Evolutionary conservation across 352 stramenopile species (phyloP).

Genomic region (Pelagophyceae sp.): DNA sequence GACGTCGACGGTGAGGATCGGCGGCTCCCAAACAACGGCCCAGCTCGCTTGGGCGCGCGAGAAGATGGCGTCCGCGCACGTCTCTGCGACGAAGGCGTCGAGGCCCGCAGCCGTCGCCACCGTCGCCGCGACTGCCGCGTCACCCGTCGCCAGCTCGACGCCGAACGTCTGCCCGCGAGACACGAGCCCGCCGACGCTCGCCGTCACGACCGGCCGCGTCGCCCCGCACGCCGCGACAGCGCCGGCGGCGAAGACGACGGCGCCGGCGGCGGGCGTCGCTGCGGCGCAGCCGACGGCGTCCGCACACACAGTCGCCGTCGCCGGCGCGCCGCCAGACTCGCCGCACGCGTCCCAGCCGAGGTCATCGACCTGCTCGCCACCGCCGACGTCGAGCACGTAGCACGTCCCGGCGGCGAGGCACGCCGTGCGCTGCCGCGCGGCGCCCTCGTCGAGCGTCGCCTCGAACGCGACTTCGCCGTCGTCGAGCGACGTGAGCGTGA

Average conservation of each 20-base stretch:
- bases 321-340: background rate
- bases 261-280: background rate
- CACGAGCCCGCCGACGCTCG: background rate
- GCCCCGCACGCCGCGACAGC: background rate
- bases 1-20: background rate
- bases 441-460: background rate
- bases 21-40: background rate
- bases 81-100: background rate
- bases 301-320: background rate
- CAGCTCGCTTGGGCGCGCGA: background rate
- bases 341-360: background rate
- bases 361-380: background rate
- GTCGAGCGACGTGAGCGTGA: background rate
- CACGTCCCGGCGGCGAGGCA: background rate
- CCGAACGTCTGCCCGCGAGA: background rate
- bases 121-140: background rate
- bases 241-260: background rate
- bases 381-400: background rate
- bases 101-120: background rate
- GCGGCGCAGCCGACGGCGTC: background rate
- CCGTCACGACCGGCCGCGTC: background rate
- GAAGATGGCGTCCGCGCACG: background rate
- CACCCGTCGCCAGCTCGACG: background rate
- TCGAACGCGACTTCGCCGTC: background rate
- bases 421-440: background rate